A percentile compares a stretch with the other conserved stretches of the same genome.
Conservation (phyloP, 345 rosid genomes). For the Viola odorata region DNA sequence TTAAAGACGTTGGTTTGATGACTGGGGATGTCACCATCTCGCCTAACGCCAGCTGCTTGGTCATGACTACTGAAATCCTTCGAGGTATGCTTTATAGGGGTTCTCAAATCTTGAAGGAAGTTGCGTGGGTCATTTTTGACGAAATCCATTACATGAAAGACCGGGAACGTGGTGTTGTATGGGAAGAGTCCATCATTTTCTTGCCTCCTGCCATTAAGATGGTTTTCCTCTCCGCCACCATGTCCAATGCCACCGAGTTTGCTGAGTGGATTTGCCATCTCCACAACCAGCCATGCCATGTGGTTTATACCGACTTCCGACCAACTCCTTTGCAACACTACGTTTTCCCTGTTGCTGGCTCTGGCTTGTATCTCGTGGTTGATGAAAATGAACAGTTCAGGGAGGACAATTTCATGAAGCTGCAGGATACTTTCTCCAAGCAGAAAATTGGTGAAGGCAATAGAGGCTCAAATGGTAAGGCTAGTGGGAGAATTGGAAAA, state of each 20-base stretch:
- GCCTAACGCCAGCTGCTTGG: conserved; percentile 91
- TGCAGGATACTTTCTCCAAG: conserved; percentile 73
- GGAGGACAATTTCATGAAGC: conserved; percentile 89
- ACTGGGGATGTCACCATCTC: conserved; percentile 97
- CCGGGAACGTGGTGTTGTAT: conserved; percentile 95
- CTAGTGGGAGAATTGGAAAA: conserved; percentile 77
- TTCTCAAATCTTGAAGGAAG: conserved; percentile 92
- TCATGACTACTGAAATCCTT: conserved; percentile 95
- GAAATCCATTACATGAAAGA: conserved; percentile 99
- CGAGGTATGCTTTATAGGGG: conserved; percentile 97
- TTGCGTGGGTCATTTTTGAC: conserved; percentile 96
- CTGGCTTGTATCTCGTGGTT: conserved; percentile 89
- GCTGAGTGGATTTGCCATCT: conserved; percentile 94
- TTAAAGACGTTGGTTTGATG: conserved; percentile 94
- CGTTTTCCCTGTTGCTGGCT: conserved; percentile 87
- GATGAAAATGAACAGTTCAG: conserved; percentile 92
- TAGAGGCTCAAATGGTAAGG: conserved; percentile 59
- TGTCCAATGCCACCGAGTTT: conserved; percentile 98
- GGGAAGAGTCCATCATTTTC: conserved; percentile 98
- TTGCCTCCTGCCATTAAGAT: conserved; percentile 94
- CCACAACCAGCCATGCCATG: conserved; percentile 97
- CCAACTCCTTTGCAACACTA: conserved; percentile 99
- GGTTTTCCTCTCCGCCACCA: conserved; percentile 97
- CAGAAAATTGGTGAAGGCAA: conserved; percentile 52
- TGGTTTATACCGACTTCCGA: conserved; percentile 92